Evolutionary conservation across 148 eudicot genomes (phyloP).

Genomic region (Persicaria maculosa): DNA sequence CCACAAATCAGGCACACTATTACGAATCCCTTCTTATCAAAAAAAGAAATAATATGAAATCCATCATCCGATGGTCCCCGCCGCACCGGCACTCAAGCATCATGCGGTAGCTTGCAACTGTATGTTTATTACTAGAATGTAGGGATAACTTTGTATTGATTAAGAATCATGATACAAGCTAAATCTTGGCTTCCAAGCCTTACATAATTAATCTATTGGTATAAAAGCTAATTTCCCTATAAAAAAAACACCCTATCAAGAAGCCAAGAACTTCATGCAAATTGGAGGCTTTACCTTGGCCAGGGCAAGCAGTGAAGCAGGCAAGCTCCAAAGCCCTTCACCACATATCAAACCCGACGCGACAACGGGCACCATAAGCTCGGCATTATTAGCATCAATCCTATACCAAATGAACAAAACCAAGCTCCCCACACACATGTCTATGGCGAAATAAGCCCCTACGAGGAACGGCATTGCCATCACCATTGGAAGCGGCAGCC

Average conservation of each 20-base stretch:
- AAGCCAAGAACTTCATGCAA: background rate
- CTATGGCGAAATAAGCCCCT: background rate
- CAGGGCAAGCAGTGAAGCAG: background rate
- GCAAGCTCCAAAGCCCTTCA: background rate
- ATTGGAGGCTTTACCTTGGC: background rate
- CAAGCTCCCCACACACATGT: background rate
- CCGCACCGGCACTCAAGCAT: too few relatives aligned
- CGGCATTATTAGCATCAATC: background rate
- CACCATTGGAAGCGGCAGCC: background rate
- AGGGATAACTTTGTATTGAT: too few relatives aligned
- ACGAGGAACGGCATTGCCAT: background rate
- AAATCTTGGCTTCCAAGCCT: too few relatives aligned
- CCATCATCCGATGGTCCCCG: too few relatives aligned
- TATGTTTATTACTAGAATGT: too few relatives aligned
- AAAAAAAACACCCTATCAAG: background rate
- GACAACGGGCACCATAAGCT: background rate
- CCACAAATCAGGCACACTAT: too few relatives aligned
- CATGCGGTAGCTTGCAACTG: too few relatives aligned
- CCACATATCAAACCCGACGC: background rate
- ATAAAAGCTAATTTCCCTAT: too few relatives aligned
- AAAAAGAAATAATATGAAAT: too few relatives aligned
- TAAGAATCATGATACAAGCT: too few relatives aligned
- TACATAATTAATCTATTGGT: too few relatives aligned
- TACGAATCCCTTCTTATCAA: too few relatives aligned
- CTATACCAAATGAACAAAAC: background rate